Evolutionary conservation across 2,329 filamentous ascomycete genomes (phyloP).

Genomic region (Fusarium newnesense): DNA sequence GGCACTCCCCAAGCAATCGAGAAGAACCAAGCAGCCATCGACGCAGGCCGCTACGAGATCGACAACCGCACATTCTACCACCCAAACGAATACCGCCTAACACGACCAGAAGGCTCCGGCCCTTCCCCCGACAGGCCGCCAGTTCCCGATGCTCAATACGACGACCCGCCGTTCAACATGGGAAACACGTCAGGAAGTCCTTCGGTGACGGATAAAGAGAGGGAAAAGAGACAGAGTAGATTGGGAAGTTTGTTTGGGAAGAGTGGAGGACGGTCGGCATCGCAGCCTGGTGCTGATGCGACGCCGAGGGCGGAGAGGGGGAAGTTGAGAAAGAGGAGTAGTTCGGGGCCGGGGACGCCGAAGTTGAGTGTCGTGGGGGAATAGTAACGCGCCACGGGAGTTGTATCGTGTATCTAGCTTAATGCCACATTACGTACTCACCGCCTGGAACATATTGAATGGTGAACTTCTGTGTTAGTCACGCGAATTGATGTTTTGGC

Average conservation of each 20-base stretch:
- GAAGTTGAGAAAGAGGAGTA: slow-evolving; percentile 38
- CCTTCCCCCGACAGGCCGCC: background rate
- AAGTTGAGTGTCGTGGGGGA: slow-evolving; percentile 34
- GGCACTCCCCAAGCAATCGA: slow-evolving; percentile 17
- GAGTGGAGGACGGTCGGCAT: background rate
- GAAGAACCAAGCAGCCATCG: slow-evolving; percentile 39
- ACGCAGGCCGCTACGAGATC: slow-evolving; percentile 40
- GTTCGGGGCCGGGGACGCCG: slow-evolving; percentile 19
- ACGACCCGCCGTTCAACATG: background rate
- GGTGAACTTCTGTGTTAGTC: accelerated
- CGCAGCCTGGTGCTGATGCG: background rate
- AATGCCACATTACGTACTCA: background rate
- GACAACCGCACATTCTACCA: slow-evolving; percentile 39
- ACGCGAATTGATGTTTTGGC: accelerated
- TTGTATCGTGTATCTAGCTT: background rate
- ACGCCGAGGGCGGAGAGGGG: slow-evolving; percentile 26
- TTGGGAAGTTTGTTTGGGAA: slow-evolving; percentile 29
- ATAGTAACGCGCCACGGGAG: background rate
- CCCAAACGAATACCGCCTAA: slow-evolving; percentile 23
- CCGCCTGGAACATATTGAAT: accelerated
- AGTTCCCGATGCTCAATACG: background rate
- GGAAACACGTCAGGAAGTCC: slow-evolving; percentile 10
- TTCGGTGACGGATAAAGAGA: slow-evolving; percentile 13
- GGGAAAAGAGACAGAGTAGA: slow-evolving; percentile 18
- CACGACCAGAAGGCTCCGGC: background rate